Evolutionary conservation across 2,329 filamentous ascomycete genomes (phyloP).

Genomic region (Cytospora piceae): DNA sequence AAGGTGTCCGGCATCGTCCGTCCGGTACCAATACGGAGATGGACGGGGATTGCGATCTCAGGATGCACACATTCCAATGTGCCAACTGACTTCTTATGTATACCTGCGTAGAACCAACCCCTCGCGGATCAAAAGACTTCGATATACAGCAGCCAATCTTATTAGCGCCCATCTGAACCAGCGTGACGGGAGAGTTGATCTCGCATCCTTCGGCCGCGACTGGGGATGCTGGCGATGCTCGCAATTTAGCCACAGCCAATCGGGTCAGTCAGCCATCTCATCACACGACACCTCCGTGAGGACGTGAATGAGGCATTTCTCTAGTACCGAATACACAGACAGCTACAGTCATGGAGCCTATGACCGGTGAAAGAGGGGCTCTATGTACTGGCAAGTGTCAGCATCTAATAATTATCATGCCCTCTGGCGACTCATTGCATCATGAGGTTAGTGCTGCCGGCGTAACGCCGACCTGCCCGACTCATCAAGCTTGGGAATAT

Average conservation of each 20-base stretch:
- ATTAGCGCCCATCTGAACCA: background rate
- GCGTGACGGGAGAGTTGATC: background rate
- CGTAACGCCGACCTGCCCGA: background rate
- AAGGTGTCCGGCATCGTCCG: no score
- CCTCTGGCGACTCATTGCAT: background rate
- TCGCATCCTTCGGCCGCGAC: background rate
- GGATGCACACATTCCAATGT: background rate
- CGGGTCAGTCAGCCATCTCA: background rate
- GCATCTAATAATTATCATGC: background rate
- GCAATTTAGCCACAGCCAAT: background rate
- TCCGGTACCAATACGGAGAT: background rate
- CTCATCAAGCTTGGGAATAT: background rate
- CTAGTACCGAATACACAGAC: no score
- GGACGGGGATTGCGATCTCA: background rate
- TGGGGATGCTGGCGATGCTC: constrained; percentile 4
- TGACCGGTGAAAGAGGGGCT: no score
- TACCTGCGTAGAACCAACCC: no score
- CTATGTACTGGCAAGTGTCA: background rate
- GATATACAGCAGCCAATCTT: background rate
- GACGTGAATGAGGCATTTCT: background rate
- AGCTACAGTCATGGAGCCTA: no score
- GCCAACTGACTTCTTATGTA: no score
- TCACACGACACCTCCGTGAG: background rate
- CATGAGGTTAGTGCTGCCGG: background rate
- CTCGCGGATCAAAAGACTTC: background rate